Conservation (phyloP, 1,139 yeast species). For the Pichia sp. region DNA sequence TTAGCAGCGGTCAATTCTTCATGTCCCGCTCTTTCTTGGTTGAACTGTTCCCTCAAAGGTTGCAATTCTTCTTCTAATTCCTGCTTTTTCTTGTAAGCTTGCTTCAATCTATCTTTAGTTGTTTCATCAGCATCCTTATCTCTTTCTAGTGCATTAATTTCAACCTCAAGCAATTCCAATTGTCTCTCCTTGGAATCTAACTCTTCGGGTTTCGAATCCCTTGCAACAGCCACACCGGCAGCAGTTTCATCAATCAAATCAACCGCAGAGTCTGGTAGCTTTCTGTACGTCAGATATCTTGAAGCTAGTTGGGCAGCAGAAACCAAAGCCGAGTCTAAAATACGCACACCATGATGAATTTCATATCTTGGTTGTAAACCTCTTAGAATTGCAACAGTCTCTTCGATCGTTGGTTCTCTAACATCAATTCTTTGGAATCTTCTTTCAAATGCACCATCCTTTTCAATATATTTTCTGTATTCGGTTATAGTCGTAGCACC, state of each 20-base stretch:
- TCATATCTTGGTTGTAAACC: constrained; percentile 96
- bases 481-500: constrained; percentile 98
- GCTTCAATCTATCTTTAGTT: constrained; percentile 76
- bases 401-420: constrained; percentile 85
- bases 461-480: constrained; percentile 84
- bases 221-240: constrained; percentile 95
- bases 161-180: constrained; percentile 84
- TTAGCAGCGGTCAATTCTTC: constrained; percentile 84
- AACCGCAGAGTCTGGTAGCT: constrained; percentile 95
- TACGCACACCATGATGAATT: constrained; percentile 96
- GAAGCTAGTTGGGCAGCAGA: constrained; percentile 94
- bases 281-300: constrained; percentile 88
- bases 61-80: constrained; percentile 75
- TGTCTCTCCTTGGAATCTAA: constrained; percentile 90
- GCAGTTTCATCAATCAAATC: constrained; percentile 96
- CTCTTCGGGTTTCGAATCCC: constrained; percentile 97
- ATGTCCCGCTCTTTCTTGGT: constrained; percentile 85
- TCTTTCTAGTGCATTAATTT: constrained; percentile 93
- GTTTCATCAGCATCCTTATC: constrained; percentile 85
- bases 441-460: constrained; percentile 98
- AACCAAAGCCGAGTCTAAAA: constrained; percentile 89
- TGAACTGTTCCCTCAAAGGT: constrained; percentile 81
- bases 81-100: constrained; percentile 74
- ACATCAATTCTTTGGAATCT: constrained; percentile 96
- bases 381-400: constrained; percentile 91